Percentiles rank a stretch among this genome's conserved stretches.
These are phyloP conservation scores for Ophiostoma quercus DNA, from an alignment of 2,329 filamentous ascomycete genomes.

Conservation along the genomic window DNA sequence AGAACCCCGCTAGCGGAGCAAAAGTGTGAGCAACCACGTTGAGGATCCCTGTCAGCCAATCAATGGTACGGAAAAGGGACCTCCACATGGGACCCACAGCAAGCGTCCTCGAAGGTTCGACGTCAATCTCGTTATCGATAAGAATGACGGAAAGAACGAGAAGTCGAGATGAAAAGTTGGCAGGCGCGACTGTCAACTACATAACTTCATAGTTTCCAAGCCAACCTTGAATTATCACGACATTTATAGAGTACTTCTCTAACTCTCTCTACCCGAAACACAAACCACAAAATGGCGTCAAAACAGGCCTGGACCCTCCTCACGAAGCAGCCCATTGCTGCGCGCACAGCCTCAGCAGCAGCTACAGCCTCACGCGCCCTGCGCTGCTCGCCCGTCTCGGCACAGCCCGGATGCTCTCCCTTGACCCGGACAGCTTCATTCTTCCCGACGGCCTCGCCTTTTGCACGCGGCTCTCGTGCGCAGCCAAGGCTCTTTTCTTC, in stretches of 20 bases:
- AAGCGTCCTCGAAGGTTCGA: conserved; percentile 13
- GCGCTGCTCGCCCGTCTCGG: conserved; percentile 1
- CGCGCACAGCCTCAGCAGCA: not conserved
- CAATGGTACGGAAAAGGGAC: not conserved
- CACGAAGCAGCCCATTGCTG: conserved; percentile 1
- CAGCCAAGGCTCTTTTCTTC: conserved; percentile 8
- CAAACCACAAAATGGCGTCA: conserved; percentile 1
- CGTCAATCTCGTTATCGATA: conserved; percentile 13
- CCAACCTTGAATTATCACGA: not conserved
- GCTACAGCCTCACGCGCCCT: not conserved
- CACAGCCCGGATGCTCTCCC: not conserved
- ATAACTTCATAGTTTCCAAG: too few species aligned
- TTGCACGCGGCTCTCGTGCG: not conserved
- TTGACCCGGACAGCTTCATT: not conserved
- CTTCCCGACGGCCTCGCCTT: not conserved
- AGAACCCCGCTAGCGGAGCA: conserved; percentile 16
- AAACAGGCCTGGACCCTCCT: conserved; percentile 13
- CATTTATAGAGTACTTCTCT: not conserved
- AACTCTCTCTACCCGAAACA: not conserved
- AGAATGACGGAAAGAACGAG: conserved; percentile 5
- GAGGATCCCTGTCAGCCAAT: not conserved
- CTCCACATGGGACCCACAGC: not conserved
- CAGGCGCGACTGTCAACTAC: not conserved
- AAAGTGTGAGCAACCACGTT: not conserved
- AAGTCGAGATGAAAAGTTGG: not conserved